These are phyloP conservation scores for Takashimella tepidaria DNA, from an alignment of 1,284 basidiomycete species.

Conservation along the genomic window DNA sequence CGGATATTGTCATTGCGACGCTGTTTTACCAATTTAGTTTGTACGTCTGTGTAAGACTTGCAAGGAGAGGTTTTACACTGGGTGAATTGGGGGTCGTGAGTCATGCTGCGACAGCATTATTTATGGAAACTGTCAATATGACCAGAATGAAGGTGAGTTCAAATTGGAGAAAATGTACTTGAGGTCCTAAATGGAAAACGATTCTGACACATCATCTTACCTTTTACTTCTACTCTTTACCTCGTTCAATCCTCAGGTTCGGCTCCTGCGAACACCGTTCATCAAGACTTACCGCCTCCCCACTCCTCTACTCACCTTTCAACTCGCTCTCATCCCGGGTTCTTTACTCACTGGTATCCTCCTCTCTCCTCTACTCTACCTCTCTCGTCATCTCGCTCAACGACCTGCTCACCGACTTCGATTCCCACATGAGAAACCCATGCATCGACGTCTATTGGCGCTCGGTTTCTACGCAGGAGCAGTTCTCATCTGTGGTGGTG, in stretches of 20 bases:
- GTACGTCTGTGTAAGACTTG: conserved; percentile 82
- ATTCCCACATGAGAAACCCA: conserved; percentile 79
- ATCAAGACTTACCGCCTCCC: conserved; percentile 91
- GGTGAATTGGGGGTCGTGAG: conserved; percentile 87
- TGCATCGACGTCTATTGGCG: conserved; percentile 78
- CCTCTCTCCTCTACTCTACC: conserved; percentile 86
- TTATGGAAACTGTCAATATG: conserved; percentile 76
- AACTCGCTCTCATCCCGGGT: conserved; percentile 88
- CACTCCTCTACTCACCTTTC: conserved; percentile 85
- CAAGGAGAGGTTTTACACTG: conserved; percentile 86
- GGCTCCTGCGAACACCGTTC: conserved; percentile 72
- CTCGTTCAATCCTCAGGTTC: conserved; percentile 60
- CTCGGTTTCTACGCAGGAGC: conserved; percentile 78
- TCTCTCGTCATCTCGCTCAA: conserved; percentile 88
- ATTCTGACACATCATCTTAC: not conserved
- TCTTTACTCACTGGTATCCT: conserved; percentile 87
- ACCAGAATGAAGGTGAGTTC: conserved; percentile 67
- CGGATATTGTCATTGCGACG: conserved; percentile 70
- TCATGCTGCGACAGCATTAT: conserved; percentile 78
- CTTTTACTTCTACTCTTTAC: not conserved
- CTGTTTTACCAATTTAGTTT: conserved; percentile 87
- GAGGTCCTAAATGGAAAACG: too few relatives aligned
- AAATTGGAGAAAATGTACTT: too few relatives aligned
- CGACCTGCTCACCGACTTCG: conserved; percentile 82
- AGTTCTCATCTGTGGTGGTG: conserved; percentile 68